These are phyloP conservation scores for Neonectria magnoliae DNA, from an alignment of 2,329 filamentous ascomycete species.

Conservation along the genomic window DNA sequence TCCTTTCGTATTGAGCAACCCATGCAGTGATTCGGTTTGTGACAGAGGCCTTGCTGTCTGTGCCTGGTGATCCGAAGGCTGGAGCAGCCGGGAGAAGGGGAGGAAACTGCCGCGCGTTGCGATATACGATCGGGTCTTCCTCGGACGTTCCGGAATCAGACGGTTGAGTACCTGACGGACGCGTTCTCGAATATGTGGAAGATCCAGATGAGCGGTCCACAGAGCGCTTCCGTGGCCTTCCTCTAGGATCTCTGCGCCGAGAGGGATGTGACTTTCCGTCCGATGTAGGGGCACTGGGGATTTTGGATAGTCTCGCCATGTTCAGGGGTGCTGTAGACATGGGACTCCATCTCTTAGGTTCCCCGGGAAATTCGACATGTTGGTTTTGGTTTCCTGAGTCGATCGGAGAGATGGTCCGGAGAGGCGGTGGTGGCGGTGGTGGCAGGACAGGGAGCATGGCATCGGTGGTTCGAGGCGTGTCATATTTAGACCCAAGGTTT, in stretches of 20 bases:
- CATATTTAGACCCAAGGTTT: slow-evolving; percentile 14
- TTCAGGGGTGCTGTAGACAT: neutral
- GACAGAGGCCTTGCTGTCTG: slow-evolving; percentile 41
- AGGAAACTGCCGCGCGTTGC: slow-evolving; percentile 47
- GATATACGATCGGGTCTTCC: slow-evolving; percentile 43
- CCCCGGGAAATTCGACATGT: neutral
- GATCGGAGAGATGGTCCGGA: neutral
- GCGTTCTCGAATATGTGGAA: slow-evolving; percentile 38
- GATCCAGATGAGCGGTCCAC: slow-evolving; percentile 28
- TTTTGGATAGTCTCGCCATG: neutral
- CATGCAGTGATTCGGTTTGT: slow-evolving; percentile 48
- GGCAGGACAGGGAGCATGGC: slow-evolving; percentile 4
- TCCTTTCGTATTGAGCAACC: slow-evolving; percentile 47
- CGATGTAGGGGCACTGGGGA: slow-evolving; percentile 10
- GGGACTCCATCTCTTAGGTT: neutral
- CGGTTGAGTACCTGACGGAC: slow-evolving; percentile 30
- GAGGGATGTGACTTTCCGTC: slow-evolving; percentile 16
- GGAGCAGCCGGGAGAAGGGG: slow-evolving; percentile 45
- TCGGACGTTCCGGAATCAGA: slow-evolving; percentile 40
- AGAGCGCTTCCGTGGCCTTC: neutral
- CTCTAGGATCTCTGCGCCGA: slow-evolving; percentile 1
- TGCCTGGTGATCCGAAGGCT: slow-evolving; percentile 30
- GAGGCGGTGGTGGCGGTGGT: slow-evolving; percentile 21
- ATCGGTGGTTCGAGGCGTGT: slow-evolving; percentile 18
- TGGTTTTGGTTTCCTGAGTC: slow-evolving; percentile 1